These are phyloP conservation scores for Penicillium nucicola DNA, from an alignment of 495 filamentous ascomycete genomes.

Conservation along the genomic window DNA sequence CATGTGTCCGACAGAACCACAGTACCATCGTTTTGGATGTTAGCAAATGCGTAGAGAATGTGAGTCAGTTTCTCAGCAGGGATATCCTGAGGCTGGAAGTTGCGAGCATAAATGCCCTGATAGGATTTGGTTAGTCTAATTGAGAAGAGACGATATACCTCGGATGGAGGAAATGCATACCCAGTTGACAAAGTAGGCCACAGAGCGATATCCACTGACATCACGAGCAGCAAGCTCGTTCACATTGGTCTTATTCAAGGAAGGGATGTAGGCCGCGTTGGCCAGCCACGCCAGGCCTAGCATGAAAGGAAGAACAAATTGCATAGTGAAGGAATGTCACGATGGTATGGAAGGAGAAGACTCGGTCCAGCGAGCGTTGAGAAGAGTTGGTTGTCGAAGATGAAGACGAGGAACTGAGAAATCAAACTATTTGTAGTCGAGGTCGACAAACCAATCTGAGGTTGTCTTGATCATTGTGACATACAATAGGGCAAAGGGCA, in stretches of 20 bases:
- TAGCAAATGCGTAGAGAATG: slow-evolving; percentile 81
- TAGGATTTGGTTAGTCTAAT: not conserved
- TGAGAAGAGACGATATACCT: not conserved
- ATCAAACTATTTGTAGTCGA: slow-evolving; percentile 5
- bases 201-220: slow-evolving; percentile 54
- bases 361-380: slow-evolving; percentile 11
- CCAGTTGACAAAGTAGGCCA: slow-evolving; percentile 89
- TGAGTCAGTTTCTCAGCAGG: slow-evolving; percentile 76
- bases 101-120: slow-evolving; percentile 70
- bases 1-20: slow-evolving; percentile 81
- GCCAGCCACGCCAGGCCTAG: slow-evolving; percentile 12
- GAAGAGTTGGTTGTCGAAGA: not conserved
- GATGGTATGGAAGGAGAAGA: not conserved
- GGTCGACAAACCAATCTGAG: not conserved
- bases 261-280: slow-evolving; percentile 8
- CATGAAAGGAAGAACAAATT: slow-evolving; percentile 7
- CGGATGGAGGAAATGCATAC: slow-evolving; percentile 8
- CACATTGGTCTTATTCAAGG: not conserved
- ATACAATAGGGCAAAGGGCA: too few relatives aligned
- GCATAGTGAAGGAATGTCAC: slow-evolving; percentile 10
- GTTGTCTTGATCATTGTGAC: too few relatives aligned
- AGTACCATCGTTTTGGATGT: slow-evolving; percentile 56
- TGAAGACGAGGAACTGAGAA: not conserved
- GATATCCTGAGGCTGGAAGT: slow-evolving; percentile 72
- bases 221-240: slow-evolving; percentile 13